phyloP scores from a whole-genome alignment of 148 eudicot genomes.

The Silene latifolia region DNA sequence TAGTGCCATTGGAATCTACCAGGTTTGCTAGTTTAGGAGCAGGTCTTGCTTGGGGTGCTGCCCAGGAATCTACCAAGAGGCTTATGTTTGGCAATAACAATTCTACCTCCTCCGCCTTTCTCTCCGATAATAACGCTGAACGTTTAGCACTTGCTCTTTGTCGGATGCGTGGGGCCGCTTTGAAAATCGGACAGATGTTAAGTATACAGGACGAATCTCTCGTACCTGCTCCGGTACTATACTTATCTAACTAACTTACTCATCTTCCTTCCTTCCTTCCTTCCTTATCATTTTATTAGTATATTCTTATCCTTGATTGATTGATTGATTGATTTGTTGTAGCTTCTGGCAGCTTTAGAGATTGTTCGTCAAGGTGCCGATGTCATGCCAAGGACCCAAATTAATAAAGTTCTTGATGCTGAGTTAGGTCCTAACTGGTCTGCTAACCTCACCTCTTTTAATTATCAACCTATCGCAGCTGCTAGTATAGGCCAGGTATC shows the following conservation, averaged over 20 bases:
- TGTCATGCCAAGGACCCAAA: constrained; percentile 91
- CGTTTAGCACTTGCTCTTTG: constrained; percentile 95
- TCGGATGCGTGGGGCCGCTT: constrained; percentile 99
- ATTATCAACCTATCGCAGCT: constrained; percentile 93
- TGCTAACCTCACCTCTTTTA: constrained; percentile 68
- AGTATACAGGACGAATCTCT: constrained; percentile 96
- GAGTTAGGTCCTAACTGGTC: constrained; percentile 89
- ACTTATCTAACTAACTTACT: not conserved
- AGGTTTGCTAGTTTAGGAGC: constrained; percentile 97
- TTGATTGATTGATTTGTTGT: constrained; percentile 15
- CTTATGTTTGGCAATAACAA: constrained; percentile 53
- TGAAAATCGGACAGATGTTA: constrained; percentile 95
- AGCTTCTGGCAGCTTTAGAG: constrained; percentile 94
- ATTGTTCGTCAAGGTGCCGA: constrained; percentile 99
- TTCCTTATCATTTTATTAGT: not conserved
- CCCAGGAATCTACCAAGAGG: constrained; percentile 88
- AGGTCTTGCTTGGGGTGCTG: constrained; percentile 97
- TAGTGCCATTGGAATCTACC: too few relatives aligned
- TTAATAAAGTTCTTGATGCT: constrained; percentile 81
- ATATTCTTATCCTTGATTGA: not conserved
- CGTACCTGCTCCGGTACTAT: constrained; percentile 84
- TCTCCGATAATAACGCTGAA: constrained; percentile 87
- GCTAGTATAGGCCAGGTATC: constrained; percentile 87
- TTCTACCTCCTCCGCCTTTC: constrained; percentile 57
- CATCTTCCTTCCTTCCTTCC: not conserved